Evolutionary conservation across 129 eudicot genomes (phyloP).

Genomic region (Apium graveolens): DNA sequence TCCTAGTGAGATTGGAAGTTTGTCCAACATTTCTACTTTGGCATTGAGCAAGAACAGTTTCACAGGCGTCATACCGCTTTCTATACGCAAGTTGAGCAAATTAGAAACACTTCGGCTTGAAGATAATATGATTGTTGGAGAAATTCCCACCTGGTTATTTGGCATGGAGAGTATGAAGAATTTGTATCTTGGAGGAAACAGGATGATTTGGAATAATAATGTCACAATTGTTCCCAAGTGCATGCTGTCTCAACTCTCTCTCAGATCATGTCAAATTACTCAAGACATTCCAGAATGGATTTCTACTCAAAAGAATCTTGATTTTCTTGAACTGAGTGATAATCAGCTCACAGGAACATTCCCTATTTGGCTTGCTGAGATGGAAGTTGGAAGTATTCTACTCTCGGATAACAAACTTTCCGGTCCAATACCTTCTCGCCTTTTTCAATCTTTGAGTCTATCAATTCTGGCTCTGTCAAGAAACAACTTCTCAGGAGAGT

Average conservation of each 20-base stretch:
- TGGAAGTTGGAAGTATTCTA: constrained; percentile 46
- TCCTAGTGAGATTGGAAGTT: constrained; percentile 29
- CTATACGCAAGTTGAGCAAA: constrained; percentile 28
- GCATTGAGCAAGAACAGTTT: constrained; percentile 39
- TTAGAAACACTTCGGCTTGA: constrained; percentile 34
- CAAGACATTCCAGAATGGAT: constrained; percentile 46
- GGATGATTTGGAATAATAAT: constrained; percentile 40
- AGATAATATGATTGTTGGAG: constrained; percentile 39
- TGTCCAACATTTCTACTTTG: constrained; percentile 32
- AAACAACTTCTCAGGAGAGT: constrained; percentile 48
- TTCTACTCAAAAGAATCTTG: constrained; percentile 34
- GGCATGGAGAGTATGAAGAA: constrained; percentile 26
- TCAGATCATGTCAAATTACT: constrained; percentile 29
- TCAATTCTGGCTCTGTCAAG: constrained; percentile 45
- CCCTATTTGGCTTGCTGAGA: constrained; percentile 51
- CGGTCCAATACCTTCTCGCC: constrained; percentile 38
- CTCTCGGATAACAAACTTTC: constrained; percentile 45
- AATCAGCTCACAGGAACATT: constrained; percentile 37
- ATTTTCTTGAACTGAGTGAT: constrained; percentile 40
- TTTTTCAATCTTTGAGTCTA: constrained; percentile 37
- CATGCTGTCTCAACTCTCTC: constrained; percentile 32
- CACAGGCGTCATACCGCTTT: constrained; percentile 33
- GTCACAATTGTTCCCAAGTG: constrained; percentile 43
- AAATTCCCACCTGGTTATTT: constrained; percentile 47
- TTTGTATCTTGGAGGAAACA: constrained; percentile 39